phyloP scores from a whole-genome alignment of 2,329 filamentous ascomycete genomes.

The Ceratocystiopsis sp. region DNA sequence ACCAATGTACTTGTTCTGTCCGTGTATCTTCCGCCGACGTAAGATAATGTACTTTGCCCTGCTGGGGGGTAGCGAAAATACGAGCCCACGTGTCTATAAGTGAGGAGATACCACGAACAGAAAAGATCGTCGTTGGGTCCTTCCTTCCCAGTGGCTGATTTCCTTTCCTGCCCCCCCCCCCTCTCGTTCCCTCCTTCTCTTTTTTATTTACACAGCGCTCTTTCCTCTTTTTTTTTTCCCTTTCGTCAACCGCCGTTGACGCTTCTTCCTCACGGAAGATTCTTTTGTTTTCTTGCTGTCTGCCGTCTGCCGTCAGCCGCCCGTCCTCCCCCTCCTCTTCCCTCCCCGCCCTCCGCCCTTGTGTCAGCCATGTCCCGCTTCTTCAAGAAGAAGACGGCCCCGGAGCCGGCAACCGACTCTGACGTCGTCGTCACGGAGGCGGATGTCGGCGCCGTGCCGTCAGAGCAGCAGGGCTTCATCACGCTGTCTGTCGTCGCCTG shows the following conservation, averaged over 20 bases:
- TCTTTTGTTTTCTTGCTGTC: background rate
- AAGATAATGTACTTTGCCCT: no score
- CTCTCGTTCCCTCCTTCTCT: background rate
- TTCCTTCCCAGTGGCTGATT: background rate
- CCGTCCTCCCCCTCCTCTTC: no score
- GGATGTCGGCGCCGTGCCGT: constrained; percentile 1
- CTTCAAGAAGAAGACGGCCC: constrained; percentile 1
- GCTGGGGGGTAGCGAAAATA: no score
- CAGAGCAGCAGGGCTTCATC: constrained; percentile 2
- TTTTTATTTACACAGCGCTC: no score
- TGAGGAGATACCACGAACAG: background rate
- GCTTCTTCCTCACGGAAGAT: background rate
- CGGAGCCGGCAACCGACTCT: background rate
- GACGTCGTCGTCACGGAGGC: background rate
- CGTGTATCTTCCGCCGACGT: no score
- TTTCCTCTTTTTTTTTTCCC: no score
- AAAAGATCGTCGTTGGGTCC: no score
- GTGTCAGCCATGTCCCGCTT: constrained; percentile 4
- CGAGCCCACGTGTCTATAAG: no score
- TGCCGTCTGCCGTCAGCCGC: background rate
- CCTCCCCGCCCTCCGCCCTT: background rate
- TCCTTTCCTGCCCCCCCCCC: background rate
- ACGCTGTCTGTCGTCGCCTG: constrained; percentile 64
- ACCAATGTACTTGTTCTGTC: no score
- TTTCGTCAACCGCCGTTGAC: background rate